Conservation (phyloP, 2,329 filamentous ascomycete genomes). For the Sphaerulina vaccinii region DNA sequence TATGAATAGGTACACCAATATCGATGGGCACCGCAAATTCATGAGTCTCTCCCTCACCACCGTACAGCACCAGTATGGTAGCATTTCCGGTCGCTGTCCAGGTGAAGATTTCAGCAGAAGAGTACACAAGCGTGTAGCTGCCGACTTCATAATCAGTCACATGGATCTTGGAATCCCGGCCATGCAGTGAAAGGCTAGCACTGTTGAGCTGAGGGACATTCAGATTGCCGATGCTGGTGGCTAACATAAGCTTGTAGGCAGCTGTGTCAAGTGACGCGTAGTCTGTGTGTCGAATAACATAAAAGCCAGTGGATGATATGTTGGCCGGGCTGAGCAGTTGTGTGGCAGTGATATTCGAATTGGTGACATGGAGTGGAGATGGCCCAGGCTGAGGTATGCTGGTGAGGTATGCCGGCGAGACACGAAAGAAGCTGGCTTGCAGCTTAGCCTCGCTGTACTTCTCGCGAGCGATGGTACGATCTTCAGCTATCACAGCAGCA, state of each 20-base stretch:
- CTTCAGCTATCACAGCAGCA: constrained; percentile 65
- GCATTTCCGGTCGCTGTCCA: constrained; percentile 62
- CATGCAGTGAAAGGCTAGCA: constrained; percentile 56
- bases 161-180: constrained; percentile 66
- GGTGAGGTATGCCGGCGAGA: constrained; percentile 70
- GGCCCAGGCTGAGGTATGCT: no score
- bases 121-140: constrained; percentile 61
- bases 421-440: constrained; percentile 70
- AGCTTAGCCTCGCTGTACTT: constrained; percentile 81
- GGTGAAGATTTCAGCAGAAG: constrained; percentile 67
- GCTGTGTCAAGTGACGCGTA: constrained; percentile 60
- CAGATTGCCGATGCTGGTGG: constrained; percentile 58
- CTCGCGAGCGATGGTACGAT: constrained; percentile 65
- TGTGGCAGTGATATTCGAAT: no score
- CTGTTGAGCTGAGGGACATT: constrained; percentile 61
- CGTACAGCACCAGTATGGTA: constrained; percentile 64
- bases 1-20: constrained; percentile 46
- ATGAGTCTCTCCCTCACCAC: constrained; percentile 60
- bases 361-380: no score
- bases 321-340: no score
- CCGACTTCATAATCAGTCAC: constrained; percentile 66
- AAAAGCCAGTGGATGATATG: no score
- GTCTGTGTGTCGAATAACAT: constrained; percentile 62
- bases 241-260: constrained; percentile 62
- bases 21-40: constrained; percentile 54